A percentile compares a stretch with the other conserved stretches of the same genome.
Conservation (phyloP, 257 asterid species). For the Ballota nigra region DNA sequence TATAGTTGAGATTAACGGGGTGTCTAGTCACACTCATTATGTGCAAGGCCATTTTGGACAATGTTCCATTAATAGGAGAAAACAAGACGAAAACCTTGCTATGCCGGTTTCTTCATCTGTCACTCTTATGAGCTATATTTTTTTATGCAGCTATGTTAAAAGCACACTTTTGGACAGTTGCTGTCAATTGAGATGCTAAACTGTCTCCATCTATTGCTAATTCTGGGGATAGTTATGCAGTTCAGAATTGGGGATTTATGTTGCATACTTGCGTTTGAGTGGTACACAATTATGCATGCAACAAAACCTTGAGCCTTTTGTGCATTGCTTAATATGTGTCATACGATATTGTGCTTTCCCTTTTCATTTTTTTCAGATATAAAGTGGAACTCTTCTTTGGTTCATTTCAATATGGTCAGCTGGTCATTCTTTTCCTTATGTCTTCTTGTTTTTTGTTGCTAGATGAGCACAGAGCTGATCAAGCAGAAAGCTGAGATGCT, state of each 20-base stretch:
- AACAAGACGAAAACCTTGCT: background rate
- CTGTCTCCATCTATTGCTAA: background rate
- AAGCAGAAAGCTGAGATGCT: constrained; percentile 79
- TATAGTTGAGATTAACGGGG: background rate
- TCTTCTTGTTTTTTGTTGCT: constrained; percentile 18
- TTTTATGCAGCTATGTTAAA: background rate
- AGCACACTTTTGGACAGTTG: background rate
- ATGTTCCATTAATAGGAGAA: background rate
- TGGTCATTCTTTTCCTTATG: background rate
- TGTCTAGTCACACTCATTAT: background rate
- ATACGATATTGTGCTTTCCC: background rate
- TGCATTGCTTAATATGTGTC: constrained; percentile 13
- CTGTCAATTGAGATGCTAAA: background rate
- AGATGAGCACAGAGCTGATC: constrained; percentile 78
- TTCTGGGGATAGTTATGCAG: background rate
- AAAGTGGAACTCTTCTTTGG: background rate
- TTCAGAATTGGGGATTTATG: background rate
- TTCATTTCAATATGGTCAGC: constrained; percentile 16
- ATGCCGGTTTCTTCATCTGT: background rate
- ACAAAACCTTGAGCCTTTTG: constrained; percentile 1
- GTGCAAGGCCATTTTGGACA: background rate
- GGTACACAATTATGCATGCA: background rate
- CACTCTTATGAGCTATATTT: background rate
- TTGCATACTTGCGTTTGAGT: background rate
- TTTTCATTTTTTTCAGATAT: background rate